Evolutionary conservation across 2,329 filamentous ascomycete species (phyloP).

Genomic region (Torrubiella hemipterigena): DNA sequence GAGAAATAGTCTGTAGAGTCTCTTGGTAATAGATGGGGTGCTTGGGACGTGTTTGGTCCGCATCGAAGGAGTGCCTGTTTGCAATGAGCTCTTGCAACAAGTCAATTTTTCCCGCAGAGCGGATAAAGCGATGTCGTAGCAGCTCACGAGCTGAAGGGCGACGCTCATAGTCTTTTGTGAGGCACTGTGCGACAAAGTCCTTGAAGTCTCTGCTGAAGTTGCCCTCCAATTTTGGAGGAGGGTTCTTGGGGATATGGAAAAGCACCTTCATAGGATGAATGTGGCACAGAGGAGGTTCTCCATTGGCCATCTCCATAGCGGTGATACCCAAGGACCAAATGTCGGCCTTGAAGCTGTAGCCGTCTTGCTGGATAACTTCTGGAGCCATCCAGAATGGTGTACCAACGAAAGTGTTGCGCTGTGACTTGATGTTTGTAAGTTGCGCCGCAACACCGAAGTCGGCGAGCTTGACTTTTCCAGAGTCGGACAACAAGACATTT

Average conservation of each 20-base stretch:
- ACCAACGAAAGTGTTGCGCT: slow-evolving; percentile 93
- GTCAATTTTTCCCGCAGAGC: slow-evolving; percentile 77
- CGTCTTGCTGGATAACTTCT: slow-evolving; percentile 81
- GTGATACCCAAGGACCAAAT: slow-evolving; percentile 92
- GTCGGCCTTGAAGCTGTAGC: slow-evolving; percentile 78
- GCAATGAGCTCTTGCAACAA: slow-evolving; percentile 77
- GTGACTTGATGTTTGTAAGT: slow-evolving; percentile 93
- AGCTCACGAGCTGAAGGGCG: slow-evolving; percentile 79
- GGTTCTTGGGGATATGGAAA: slow-evolving; percentile 81
- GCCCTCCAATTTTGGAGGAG: slow-evolving; percentile 74
- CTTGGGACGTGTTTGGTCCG: slow-evolving; percentile 53
- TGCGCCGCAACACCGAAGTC: slow-evolving; percentile 97
- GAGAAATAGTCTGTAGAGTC: slow-evolving; percentile 62
- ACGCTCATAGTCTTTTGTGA: slow-evolving; percentile 83
- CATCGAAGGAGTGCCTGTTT: slow-evolving; percentile 72
- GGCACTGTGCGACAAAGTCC: slow-evolving; percentile 81
- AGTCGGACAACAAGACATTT: slow-evolving; percentile 84
- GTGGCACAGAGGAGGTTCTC: slow-evolving; percentile 76
- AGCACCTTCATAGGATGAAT: slow-evolving; percentile 91
- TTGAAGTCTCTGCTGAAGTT: slow-evolving; percentile 84
- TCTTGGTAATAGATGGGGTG: slow-evolving; percentile 87
- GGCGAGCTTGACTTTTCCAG: slow-evolving; percentile 85
- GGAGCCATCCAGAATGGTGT: slow-evolving; percentile 98
- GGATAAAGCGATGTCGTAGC: slow-evolving; percentile 78
- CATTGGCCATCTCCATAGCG: slow-evolving; percentile 77